phyloP scores from a whole-genome alignment of 768 basidiomycete genomes.

The Leccinellum luteum region DNA sequence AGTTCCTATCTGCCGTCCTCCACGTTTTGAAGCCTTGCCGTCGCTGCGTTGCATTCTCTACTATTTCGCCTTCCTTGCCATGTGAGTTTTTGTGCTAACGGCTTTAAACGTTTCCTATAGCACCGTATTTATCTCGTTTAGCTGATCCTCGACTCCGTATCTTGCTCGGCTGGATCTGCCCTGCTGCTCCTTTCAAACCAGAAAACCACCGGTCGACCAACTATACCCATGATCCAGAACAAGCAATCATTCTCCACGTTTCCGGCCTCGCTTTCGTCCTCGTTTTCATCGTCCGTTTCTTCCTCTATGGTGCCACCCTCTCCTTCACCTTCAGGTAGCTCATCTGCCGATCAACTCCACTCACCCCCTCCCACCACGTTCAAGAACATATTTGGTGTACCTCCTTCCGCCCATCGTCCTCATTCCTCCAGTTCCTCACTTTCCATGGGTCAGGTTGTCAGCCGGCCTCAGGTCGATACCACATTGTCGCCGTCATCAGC shows the following conservation, averaged over 20 bases:
- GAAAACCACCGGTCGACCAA: constrained; percentile 20
- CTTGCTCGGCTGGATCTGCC: constrained; percentile 22
- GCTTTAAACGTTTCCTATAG: constrained; percentile 17
- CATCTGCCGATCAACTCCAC: constrained; percentile 41
- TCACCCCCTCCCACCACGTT: constrained; percentile 35
- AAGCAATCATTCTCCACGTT: constrained; percentile 40
- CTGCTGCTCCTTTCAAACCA: constrained; percentile 12
- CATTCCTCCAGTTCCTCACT: constrained; percentile 25
- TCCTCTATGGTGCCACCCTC: constrained; percentile 41
- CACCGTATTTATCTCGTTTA: constrained; percentile 29
- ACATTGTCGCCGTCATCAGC: constrained; percentile 28
- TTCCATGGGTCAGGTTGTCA: constrained; percentile 35
- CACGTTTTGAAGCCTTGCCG: constrained; percentile 26
- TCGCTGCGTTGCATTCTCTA: constrained; percentile 22
- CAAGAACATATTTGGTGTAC: constrained; percentile 31
- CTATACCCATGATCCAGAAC: constrained; percentile 32
- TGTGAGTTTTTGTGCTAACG: constrained; percentile 16
- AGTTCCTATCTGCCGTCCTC: constrained; percentile 2
- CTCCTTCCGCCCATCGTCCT: constrained; percentile 24
- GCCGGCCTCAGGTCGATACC: constrained; percentile 29
- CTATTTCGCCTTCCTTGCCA: constrained; percentile 6
- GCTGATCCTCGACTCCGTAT: constrained; percentile 29
- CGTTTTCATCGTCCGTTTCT: constrained; percentile 43
- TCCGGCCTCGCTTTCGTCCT: constrained; percentile 41
- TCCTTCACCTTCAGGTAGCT: constrained; percentile 43